Evolutionary conservation across 2,329 filamentous ascomycete genomes (phyloP).

Genomic region (Aspergillus intermedius): DNA sequence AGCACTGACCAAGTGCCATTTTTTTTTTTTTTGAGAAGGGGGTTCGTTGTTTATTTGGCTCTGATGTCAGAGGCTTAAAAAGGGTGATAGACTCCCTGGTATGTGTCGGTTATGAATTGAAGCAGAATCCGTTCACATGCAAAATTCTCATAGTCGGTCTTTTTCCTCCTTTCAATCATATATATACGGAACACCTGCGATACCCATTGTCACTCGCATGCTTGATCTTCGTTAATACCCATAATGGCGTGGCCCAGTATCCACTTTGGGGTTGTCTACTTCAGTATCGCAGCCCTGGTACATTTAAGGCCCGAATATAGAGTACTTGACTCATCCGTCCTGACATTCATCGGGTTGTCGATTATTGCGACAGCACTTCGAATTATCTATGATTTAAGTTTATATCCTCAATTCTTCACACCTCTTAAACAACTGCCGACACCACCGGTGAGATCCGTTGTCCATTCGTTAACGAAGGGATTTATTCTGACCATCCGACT

Average conservation of each 20-base stretch:
- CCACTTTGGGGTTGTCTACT: not conserved
- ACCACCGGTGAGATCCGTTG: not conserved
- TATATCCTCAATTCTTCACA: not conserved
- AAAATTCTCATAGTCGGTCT: no score
- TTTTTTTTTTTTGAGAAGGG: not conserved
- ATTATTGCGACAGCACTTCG: not conserved
- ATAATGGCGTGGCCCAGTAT: not conserved
- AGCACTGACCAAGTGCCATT: not conserved
- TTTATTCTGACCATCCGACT: not conserved
- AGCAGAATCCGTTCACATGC: no score
- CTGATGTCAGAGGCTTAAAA: not conserved
- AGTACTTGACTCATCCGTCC: not conserved
- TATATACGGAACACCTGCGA: no score
- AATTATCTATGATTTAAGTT: not conserved
- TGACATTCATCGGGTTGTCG: not conserved
- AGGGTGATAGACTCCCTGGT: not conserved
- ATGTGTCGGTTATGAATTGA: not conserved
- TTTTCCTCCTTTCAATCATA: no score
- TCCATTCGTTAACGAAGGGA: no score
- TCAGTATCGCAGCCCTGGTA: not conserved
- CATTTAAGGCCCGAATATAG: not conserved
- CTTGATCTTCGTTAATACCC: not conserved
- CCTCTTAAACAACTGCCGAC: not conserved
- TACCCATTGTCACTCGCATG: no score
- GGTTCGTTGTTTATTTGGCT: not conserved